These are phyloP conservation scores for Microglena sp. DNA, from an alignment of 139 green algal species.

Conservation along the genomic window DNA sequence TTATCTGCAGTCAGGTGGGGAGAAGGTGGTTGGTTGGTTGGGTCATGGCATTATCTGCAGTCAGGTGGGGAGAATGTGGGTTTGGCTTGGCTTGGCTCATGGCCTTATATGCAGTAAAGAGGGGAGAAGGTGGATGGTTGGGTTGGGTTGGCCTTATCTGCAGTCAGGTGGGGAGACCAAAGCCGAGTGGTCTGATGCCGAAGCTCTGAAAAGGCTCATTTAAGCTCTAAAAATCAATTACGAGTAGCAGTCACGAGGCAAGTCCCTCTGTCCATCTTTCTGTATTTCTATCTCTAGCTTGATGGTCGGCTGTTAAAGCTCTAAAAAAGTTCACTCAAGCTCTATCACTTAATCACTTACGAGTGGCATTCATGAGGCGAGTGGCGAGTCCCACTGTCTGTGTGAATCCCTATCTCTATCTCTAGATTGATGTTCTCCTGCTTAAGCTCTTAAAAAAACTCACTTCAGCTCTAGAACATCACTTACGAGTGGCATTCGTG, in stretches of 20 bases:
- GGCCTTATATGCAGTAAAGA: slow-evolving; percentile 54
- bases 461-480: neutral
- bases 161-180: neutral
- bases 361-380: slow-evolving; percentile 87
- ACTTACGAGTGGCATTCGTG: neutral
- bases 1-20: too few relatives aligned
- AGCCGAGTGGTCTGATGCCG: too few relatives aligned
- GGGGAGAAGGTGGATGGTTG: neutral
- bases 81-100: slow-evolving; percentile 92
- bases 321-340: neutral
- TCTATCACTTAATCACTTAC: slow-evolving; percentile 36
- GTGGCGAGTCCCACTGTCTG: slow-evolving; percentile 92
- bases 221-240: neutral
- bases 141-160: neutral
- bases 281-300: neutral
- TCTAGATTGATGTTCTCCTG: too few relatives aligned
- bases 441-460: neutral
- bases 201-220: neutral
- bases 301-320: too few relatives aligned
- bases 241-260: neutral
- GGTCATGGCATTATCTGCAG: too few relatives aligned
- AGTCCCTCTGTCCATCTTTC: neutral
- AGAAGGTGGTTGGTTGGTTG: too few relatives aligned
- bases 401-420: too few relatives aligned
- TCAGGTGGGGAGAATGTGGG: too few relatives aligned